Evolutionary conservation across 192 early-diverging fungal species (phyloP).

Genomic region (Umbelopsis sp.): DNA sequence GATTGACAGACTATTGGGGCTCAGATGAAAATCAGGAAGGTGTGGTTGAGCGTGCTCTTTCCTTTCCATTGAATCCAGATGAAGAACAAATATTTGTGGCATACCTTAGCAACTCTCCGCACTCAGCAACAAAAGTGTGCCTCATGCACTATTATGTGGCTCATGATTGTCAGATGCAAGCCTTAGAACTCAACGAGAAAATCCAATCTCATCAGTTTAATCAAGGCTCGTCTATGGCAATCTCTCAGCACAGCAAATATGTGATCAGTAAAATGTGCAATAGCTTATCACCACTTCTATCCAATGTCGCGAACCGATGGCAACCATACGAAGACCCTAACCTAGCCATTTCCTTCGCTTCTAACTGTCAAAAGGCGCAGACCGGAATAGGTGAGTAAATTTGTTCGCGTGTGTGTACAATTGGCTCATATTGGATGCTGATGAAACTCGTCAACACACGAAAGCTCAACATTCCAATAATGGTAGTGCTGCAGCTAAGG

Average conservation of each 20-base stretch:
- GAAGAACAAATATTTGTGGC: conserved; percentile 17
- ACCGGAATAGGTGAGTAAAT: not conserved
- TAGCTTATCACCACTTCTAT: not conserved
- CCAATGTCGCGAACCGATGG: not conserved
- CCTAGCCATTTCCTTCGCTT: not conserved
- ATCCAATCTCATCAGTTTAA: not conserved
- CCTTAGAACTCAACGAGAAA: not conserved
- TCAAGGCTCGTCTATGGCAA: not conserved
- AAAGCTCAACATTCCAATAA: not conserved
- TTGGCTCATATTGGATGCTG: not conserved
- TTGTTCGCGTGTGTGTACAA: not conserved
- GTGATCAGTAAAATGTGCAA: not conserved
- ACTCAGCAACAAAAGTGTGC: conserved; percentile 15
- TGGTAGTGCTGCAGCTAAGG: not conserved
- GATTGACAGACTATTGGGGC: not conserved
- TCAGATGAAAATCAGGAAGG: conserved; percentile 9
- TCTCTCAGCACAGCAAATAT: not conserved
- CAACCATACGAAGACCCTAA: not conserved
- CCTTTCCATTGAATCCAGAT: not conserved
- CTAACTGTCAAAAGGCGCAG: not conserved
- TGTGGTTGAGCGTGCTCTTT: not conserved
- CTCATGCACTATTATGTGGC: conserved; percentile 18
- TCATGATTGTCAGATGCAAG: conserved; percentile 9
- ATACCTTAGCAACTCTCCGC: conserved; percentile 13
- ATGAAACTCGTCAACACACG: not conserved